Conservation (phyloP, 2,329 filamentous ascomycete species). For the Trichoderma sp. region DNA sequence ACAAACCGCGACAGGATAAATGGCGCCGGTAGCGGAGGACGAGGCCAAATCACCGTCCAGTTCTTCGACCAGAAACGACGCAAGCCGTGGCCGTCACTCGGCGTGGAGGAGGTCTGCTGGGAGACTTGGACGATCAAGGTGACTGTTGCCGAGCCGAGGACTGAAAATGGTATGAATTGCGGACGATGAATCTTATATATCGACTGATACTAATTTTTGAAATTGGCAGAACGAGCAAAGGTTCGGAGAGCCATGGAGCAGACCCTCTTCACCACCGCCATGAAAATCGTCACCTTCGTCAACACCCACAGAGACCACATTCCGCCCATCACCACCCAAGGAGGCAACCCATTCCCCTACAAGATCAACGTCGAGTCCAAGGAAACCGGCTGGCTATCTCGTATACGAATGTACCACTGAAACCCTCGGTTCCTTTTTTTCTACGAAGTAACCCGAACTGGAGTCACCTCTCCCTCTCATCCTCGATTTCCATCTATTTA, state of each 20-base stretch:
- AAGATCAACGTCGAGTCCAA: constrained; percentile 88
- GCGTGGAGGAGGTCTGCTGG: constrained; percentile 95
- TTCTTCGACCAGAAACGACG: constrained; percentile 92
- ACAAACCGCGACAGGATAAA: constrained; percentile 47
- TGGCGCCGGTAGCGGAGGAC: constrained; percentile 56
- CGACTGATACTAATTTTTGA: background rate
- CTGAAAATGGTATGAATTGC: constrained; percentile 70
- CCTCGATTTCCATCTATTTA: background rate
- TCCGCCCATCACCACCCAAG: constrained; percentile 92
- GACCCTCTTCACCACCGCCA: constrained; percentile 80
- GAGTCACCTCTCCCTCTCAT: background rate
- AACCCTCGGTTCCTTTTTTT: background rate
- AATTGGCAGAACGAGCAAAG: constrained; percentile 74
- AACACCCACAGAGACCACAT: constrained; percentile 95
- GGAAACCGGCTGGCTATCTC: constrained; percentile 72
- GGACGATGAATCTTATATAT: background rate
- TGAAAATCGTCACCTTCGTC: constrained; percentile 87
- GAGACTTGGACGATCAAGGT: constrained; percentile 94
- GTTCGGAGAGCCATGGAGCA: constrained; percentile 90
- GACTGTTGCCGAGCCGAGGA: constrained; percentile 86
- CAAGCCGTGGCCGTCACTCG: constrained; percentile 77
- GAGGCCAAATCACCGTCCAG: constrained; percentile 81
- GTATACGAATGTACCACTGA: constrained; percentile 72
- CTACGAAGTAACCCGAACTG: background rate
- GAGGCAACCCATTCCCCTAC: constrained; percentile 93